phyloP scores from a whole-genome alignment of 1,284 basidiomycete genomes.

The Ceratobasidium sp. region DNA sequence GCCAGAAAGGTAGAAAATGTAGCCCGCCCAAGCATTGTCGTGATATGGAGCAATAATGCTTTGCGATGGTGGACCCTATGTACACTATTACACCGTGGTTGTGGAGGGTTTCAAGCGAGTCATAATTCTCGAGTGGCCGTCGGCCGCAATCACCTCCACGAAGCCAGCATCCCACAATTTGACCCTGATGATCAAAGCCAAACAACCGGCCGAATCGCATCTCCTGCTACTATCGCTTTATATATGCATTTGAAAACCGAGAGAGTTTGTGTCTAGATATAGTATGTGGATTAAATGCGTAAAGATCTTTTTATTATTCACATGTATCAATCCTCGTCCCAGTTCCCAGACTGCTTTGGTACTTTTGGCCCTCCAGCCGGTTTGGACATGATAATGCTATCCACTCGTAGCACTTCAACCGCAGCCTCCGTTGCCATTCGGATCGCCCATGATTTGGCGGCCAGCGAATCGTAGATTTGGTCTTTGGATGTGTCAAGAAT shows the following conservation, averaged over 20 bases:
- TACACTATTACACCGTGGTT: too few relatives aligned
- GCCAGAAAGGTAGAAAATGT: not conserved
- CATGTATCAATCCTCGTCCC: constrained; percentile 68
- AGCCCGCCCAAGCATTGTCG: not conserved
- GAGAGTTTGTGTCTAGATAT: not conserved
- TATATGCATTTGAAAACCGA: too few relatives aligned
- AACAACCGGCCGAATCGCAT: too few relatives aligned
- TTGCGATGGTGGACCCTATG: too few relatives aligned
- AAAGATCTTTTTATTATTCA: constrained; percentile 4
- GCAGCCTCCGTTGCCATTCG: constrained; percentile 92
- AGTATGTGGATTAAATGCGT: constrained; percentile 12
- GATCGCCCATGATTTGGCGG: constrained; percentile 90
- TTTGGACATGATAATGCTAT: constrained; percentile 98
- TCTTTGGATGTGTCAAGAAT: constrained; percentile 66
- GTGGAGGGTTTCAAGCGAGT: not conserved
- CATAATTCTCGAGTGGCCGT: not conserved
- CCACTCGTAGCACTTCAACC: constrained; percentile 91
- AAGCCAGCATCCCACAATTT: not conserved
- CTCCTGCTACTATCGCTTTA: too few relatives aligned
- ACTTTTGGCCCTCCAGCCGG: constrained; percentile 87
- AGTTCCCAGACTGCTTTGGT: constrained; percentile 81
- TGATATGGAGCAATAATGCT: too few relatives aligned
- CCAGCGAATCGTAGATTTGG: constrained; percentile 82
- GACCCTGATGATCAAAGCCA: not conserved
- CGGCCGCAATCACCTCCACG: not conserved